Percentiles rank a stretch among this genome's conserved stretches.
Evolutionary conservation across 345 rosid species (phyloP).

Genomic region (Citrus australasica): DNA sequence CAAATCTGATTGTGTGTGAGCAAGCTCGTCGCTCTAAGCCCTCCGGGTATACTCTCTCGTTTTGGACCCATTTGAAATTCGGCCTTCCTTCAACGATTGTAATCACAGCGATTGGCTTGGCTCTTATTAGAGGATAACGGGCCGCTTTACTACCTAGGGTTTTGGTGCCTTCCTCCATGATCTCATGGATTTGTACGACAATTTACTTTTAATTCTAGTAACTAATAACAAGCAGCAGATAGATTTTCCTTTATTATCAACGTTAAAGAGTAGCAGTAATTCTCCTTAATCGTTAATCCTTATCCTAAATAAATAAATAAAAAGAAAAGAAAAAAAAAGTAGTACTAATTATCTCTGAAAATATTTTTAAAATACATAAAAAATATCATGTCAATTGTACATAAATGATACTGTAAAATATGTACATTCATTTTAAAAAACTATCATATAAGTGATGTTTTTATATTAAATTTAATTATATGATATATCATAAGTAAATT

Average conservation of each 20-base stretch:
- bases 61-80: conserved; percentile 25
- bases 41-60: conserved; percentile 21
- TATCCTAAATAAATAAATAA: too few species aligned
- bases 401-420: too few species aligned
- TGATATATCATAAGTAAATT: too few species aligned
- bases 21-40: conserved; percentile 26
- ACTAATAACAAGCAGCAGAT: too few species aligned
- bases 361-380: too few species aligned
- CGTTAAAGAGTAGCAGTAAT: too few species aligned
- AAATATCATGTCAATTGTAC: accelerated
- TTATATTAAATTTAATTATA: too few species aligned
- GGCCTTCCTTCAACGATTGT: conserved; percentile 32
- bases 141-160: background rate
- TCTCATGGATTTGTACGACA: background rate
- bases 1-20: conserved; percentile 36
- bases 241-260: too few species aligned
- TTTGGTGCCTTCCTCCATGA: background rate
- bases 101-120: conserved; percentile 28
- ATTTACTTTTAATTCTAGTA: background rate
- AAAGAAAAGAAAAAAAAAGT: too few species aligned
- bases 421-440: too few species aligned
- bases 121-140: conserved; percentile 16
- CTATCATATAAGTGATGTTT: accelerated
- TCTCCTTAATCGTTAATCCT: too few species aligned
- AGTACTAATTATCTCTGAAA: too few species aligned